Conservation (phyloP, 2,329 filamentous ascomycete species). For the Nakataea oryzae region DNA sequence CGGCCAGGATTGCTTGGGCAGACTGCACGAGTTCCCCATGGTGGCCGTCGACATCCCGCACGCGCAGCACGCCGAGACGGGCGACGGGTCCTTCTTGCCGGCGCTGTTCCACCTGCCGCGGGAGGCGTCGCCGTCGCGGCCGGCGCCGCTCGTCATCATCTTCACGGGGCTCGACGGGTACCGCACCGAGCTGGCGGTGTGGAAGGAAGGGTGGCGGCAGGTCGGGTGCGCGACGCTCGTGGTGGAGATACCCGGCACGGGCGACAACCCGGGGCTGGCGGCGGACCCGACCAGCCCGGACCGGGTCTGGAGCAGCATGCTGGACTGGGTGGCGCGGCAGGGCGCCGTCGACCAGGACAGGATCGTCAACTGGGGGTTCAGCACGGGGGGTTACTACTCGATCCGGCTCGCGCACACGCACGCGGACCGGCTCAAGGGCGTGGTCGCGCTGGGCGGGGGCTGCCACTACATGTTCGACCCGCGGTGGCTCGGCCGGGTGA, state of each 20-base stretch:
- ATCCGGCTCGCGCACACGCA: slow-evolving; percentile 49
- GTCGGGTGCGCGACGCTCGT: slow-evolving; percentile 37
- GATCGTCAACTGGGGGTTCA: slow-evolving; percentile 44
- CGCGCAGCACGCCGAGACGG: slow-evolving; percentile 9
- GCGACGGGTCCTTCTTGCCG: slow-evolving; percentile 15
- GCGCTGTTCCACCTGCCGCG: slow-evolving; percentile 18
- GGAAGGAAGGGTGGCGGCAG: slow-evolving; percentile 20
- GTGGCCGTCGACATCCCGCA: slow-evolving; percentile 18
- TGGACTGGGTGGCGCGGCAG: slow-evolving; percentile 41
- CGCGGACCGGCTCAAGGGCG: slow-evolving; percentile 34
- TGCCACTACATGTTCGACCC: slow-evolving; percentile 47
- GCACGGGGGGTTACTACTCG: slow-evolving; percentile 48
- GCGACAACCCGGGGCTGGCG: slow-evolving; percentile 39
- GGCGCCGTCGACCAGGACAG: slow-evolving; percentile 33
- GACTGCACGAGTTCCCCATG: slow-evolving; percentile 17
- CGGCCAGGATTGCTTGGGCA: neutral
- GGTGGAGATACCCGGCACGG: slow-evolving; percentile 47
- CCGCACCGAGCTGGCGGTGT: slow-evolving; percentile 21
- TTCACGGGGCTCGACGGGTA: slow-evolving; percentile 13
- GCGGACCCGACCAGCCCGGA: slow-evolving; percentile 37
- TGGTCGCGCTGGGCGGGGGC: slow-evolving; percentile 43
- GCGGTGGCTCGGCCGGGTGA: slow-evolving; percentile 41
- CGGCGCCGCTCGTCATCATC: slow-evolving; percentile 12
- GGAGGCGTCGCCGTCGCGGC: slow-evolving; percentile 9
- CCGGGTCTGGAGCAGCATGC: slow-evolving; percentile 39